These are phyloP conservation scores for Aspergillus sp. DNA, from an alignment of 2,329 filamentous ascomycete genomes.

Conservation along the genomic window DNA sequence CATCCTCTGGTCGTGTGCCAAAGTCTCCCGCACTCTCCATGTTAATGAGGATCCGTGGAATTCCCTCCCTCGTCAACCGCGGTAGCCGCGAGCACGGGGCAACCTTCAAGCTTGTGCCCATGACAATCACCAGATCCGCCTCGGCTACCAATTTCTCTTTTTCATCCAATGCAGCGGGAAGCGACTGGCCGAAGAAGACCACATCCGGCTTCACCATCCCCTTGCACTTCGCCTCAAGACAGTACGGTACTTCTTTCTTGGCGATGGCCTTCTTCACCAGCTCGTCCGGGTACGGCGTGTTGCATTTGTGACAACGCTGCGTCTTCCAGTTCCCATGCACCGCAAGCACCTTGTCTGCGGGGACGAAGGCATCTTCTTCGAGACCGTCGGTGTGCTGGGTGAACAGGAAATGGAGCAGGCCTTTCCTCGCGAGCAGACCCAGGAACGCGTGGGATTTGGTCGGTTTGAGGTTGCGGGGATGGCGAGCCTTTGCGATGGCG, in stretches of 20 bases:
- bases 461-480: constrained; percentile 78
- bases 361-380: constrained; percentile 77
- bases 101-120: constrained; percentile 78
- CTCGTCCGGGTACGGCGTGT: constrained; percentile 62
- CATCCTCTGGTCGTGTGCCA: constrained; percentile 72
- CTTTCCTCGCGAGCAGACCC: constrained; percentile 69
- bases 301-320: constrained; percentile 81
- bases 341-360: constrained; percentile 71
- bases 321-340: constrained; percentile 84
- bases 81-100: constrained; percentile 78
- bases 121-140: constrained; percentile 70
- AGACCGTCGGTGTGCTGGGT: constrained; percentile 93
- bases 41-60: constrained; percentile 77
- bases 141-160: constrained; percentile 50
- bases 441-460: constrained; percentile 84
- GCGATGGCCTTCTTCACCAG: constrained; percentile 67
- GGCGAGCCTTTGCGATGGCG: constrained; percentile 77
- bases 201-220: constrained; percentile 84
- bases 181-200: constrained; percentile 75
- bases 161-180: constrained; percentile 60
- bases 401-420: constrained; percentile 74
- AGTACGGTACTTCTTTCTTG: constrained; percentile 66
- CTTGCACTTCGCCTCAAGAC: constrained; percentile 56
- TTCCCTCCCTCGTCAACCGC: constrained; percentile 53
- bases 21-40: constrained; percentile 72